These are phyloP conservation scores for Afroboletus lepidellus DNA, from an alignment of 1,284 basidiomycete species.

Conservation along the genomic window DNA sequence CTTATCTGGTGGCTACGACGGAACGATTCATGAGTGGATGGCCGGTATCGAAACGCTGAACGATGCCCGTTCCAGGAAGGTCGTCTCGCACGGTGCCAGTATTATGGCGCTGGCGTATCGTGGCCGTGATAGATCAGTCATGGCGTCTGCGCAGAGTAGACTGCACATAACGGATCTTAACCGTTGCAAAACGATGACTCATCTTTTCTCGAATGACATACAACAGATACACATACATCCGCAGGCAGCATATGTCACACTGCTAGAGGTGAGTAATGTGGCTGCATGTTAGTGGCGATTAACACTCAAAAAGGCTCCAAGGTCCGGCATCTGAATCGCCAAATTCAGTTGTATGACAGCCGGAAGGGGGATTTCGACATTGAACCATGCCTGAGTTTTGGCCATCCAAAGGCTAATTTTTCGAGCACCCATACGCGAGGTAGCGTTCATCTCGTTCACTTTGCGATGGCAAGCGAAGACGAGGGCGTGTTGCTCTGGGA, in stretches of 20 bases:
- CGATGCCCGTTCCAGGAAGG: constrained; percentile 27
- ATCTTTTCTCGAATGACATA: constrained; percentile 40
- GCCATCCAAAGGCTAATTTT: constrained; percentile 32
- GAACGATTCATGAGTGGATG: constrained; percentile 41
- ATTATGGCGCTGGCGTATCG: constrained; percentile 40
- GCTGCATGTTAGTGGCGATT: constrained; percentile 14
- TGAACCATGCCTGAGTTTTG: constrained; percentile 45
- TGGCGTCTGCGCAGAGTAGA: constrained; percentile 35
- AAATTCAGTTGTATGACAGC: constrained; percentile 48
- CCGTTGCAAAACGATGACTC: constrained; percentile 25
- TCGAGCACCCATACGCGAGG: constrained; percentile 30
- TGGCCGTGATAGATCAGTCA: constrained; percentile 32
- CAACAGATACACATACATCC: constrained; percentile 48
- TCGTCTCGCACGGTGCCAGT: constrained; percentile 29
- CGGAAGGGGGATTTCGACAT: constrained; percentile 39
- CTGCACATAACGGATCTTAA: constrained; percentile 37
- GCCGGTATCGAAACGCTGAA: constrained; percentile 22
- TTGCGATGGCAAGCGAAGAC: constrained; percentile 47
- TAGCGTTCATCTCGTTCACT: constrained; percentile 38
- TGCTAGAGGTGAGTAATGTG: constrained; percentile 45
- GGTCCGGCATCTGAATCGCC: constrained; percentile 49
- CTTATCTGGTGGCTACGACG: constrained; percentile 46
- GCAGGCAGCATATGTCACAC: constrained; percentile 40
- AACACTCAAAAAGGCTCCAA: constrained; percentile 25
- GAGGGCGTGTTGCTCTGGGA: constrained; percentile 50